Evolutionary conservation across 768 basidiomycete species (phyloP).

Genomic region (Naganishia vaughanmartiniae): DNA sequence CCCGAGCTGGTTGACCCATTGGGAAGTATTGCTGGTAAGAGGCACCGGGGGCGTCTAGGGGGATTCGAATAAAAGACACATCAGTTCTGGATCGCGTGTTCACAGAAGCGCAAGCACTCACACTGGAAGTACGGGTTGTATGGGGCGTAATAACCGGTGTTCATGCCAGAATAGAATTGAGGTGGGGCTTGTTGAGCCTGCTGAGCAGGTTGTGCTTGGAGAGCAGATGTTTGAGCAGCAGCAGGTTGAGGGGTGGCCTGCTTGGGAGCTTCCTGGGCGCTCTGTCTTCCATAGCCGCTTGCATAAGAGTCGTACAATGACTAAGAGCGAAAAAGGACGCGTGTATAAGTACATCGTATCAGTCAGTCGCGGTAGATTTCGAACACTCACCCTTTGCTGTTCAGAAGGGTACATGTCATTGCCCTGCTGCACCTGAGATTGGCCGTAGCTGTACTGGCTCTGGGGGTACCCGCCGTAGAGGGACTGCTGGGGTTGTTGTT

Average conservation of each 20-base stretch:
- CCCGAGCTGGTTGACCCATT: slow-evolving; percentile 42
- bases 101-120: slow-evolving; percentile 30
- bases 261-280: slow-evolving; percentile 45
- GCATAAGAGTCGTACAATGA: slow-evolving; percentile 50
- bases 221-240: slow-evolving; percentile 32
- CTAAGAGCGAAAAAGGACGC: slow-evolving; percentile 21
- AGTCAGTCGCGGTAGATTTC: not conserved
- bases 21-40: slow-evolving; percentile 52
- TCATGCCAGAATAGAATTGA: slow-evolving; percentile 48
- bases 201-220: slow-evolving; percentile 32
- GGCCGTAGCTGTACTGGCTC: slow-evolving; percentile 35
- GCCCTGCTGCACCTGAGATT: slow-evolving; percentile 36
- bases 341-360: slow-evolving; percentile 13
- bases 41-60: slow-evolving; percentile 46
- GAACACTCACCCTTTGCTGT: slow-evolving; percentile 40
- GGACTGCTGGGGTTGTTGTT: slow-evolving; percentile 31
- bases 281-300: slow-evolving; percentile 47
- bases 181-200: slow-evolving; percentile 44
- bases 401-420: slow-evolving; percentile 44
- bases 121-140: slow-evolving; percentile 54
- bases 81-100: not conserved
- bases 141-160: slow-evolving; percentile 49
- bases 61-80: slow-evolving; percentile 21
- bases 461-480: slow-evolving; percentile 40
- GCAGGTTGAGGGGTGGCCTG: slow-evolving; percentile 37